phyloP scores from a whole-genome alignment of 1,284 basidiomycete species.

The Melanopsichium pennsylvanicum region DNA sequence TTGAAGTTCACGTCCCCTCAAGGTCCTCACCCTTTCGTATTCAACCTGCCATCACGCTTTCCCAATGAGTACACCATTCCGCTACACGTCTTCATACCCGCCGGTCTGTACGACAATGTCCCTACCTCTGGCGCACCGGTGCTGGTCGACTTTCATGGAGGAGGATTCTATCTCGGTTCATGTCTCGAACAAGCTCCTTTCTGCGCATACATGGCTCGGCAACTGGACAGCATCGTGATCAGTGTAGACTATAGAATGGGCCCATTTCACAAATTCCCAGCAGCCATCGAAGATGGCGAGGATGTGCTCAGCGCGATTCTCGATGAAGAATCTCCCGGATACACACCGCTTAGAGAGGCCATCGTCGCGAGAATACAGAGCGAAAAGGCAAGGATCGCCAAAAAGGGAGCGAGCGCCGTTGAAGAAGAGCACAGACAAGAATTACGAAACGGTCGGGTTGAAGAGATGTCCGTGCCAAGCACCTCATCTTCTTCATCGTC shows the following conservation, averaged over 20 bases:
- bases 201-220: constrained; percentile 38
- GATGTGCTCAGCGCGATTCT: constrained; percentile 49
- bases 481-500: background rate
- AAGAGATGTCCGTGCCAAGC: constrained; percentile 11
- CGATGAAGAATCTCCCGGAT: constrained; percentile 27
- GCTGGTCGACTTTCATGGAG: constrained; percentile 56
- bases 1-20: constrained; percentile 46
- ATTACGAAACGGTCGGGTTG: constrained; percentile 29
- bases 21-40: constrained; percentile 47
- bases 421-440: constrained; percentile 21
- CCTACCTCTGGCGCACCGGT: constrained; percentile 27
- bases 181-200: constrained; percentile 53
- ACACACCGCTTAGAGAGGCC: constrained; percentile 26
- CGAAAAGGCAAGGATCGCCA: constrained; percentile 23
- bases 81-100: constrained; percentile 49
- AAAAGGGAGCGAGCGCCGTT: constrained; percentile 10
- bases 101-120: constrained; percentile 10
- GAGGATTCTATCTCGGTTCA: constrained; percentile 54
- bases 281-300: constrained; percentile 49
- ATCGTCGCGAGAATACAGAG: constrained; percentile 20
- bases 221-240: constrained; percentile 40
- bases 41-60: constrained; percentile 41
- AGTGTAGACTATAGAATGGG: constrained; percentile 60
- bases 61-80: constrained; percentile 36
- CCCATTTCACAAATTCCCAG: constrained; percentile 59